phyloP scores from a whole-genome alignment of 2,329 filamentous ascomycete genomes.

The Cercospora canescens region DNA sequence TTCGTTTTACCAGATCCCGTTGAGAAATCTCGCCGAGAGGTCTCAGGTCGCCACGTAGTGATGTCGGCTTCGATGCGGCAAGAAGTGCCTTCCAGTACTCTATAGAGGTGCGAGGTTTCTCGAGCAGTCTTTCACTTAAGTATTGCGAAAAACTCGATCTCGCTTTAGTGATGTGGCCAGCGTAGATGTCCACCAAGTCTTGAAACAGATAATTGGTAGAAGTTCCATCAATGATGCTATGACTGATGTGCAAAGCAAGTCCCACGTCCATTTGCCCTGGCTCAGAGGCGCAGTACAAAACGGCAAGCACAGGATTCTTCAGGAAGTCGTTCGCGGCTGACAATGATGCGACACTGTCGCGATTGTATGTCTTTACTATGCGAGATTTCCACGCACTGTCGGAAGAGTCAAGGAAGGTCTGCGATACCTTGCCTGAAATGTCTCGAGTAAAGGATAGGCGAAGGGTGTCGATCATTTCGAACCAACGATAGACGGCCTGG shows the following conservation, averaged over 20 bases:
- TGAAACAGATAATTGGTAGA: background rate
- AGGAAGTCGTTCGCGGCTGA: background rate
- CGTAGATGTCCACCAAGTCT: background rate
- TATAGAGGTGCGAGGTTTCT: accelerated
- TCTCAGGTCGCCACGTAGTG: background rate
- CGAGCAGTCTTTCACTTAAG: background rate
- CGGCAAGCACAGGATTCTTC: background rate
- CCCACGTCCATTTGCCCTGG: background rate
- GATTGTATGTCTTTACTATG: accelerated
- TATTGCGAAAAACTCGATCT: background rate
- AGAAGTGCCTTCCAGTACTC: background rate
- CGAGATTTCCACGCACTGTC: background rate
- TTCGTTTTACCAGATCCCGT: background rate
- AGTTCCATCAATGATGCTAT: background rate
- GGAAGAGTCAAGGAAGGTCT: background rate
- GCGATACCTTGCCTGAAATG: background rate
- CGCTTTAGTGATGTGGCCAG: background rate
- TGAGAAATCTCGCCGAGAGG: background rate
- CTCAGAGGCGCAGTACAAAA: background rate
- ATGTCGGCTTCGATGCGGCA: background rate
- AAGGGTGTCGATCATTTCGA: background rate
- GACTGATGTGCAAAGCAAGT: background rate
- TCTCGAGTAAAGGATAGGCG: background rate
- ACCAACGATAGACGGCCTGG: background rate
- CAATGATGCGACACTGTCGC: background rate